These are phyloP conservation scores for Crucibulum laeve DNA, from an alignment of 768 basidiomycete species.

Conservation along the genomic window DNA sequence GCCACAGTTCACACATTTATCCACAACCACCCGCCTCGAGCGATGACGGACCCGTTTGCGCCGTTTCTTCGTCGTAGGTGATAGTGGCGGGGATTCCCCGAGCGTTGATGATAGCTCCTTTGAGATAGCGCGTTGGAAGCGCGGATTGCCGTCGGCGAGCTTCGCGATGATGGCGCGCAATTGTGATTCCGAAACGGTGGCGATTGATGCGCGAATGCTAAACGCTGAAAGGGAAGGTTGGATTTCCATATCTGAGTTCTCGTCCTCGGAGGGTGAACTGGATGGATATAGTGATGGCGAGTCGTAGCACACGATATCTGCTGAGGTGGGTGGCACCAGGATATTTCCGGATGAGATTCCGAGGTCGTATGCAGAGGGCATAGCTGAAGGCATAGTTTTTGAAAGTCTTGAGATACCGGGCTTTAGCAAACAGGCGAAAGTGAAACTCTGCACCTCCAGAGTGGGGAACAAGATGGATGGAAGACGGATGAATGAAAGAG, in stretches of 20 bases:
- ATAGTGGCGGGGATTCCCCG: background rate
- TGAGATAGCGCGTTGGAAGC: slow-evolving; percentile 32
- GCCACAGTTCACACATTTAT: no score
- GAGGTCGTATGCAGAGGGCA: no score
- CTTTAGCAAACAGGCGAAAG: no score
- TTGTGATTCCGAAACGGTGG: slow-evolving; percentile 27
- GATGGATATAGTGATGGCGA: slow-evolving; percentile 20
- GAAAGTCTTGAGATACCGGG: no score
- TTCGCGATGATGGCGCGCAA: slow-evolving; percentile 35
- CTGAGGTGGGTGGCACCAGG: slow-evolving; percentile 5
- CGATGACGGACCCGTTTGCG: no score
- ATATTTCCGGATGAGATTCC: background rate
- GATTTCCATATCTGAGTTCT: slow-evolving; percentile 16
- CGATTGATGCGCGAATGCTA: slow-evolving; percentile 21
- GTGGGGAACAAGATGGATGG: no score
- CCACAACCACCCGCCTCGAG: no score
- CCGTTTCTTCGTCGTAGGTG: background rate
- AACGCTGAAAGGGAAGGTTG: slow-evolving; percentile 2
- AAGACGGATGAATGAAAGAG: no score
- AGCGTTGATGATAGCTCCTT: slow-evolving; percentile 23
- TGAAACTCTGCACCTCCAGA: no score
- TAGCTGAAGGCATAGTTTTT: no score
- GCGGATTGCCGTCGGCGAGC: slow-evolving; percentile 27
- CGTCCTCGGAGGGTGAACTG: slow-evolving; percentile 17
- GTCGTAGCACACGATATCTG: slow-evolving; percentile 13